Evolutionary conservation across 2,329 filamentous ascomycete species (phyloP).

Genomic region (Penicillium sclerotiorum): DNA sequence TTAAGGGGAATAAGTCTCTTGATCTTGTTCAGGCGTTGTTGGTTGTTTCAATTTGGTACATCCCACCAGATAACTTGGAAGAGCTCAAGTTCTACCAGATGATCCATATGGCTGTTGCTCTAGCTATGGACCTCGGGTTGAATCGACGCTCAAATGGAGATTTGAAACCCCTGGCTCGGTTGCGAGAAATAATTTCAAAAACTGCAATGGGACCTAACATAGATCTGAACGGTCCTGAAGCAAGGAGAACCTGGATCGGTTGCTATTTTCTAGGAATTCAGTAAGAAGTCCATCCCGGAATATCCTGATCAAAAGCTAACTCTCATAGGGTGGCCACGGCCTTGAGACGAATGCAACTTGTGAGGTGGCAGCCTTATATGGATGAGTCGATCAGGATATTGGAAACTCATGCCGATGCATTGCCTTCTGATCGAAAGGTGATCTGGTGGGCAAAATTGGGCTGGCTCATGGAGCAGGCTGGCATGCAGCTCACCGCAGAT

Average conservation of each 20-base stretch:
- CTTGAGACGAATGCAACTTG: constrained; percentile 59
- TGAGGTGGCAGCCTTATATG: constrained; percentile 66
- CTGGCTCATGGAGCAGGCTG: constrained; percentile 69
- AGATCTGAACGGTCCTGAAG: constrained; percentile 59
- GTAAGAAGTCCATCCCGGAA: constrained; percentile 35
- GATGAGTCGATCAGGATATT: constrained; percentile 63
- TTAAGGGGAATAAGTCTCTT: constrained; percentile 76
- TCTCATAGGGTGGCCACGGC: constrained; percentile 57
- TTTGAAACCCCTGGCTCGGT: constrained; percentile 34
- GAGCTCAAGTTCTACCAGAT: constrained; percentile 90
- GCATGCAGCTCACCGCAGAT: constrained; percentile 67
- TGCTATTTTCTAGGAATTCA: constrained; percentile 65
- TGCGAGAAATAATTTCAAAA: constrained; percentile 44
- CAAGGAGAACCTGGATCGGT: constrained; percentile 60
- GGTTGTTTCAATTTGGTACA: constrained; percentile 80
- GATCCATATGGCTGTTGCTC: constrained; percentile 76
- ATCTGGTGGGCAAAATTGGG: constrained; percentile 62
- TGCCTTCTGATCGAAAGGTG: constrained; percentile 59
- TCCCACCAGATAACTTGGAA: constrained; percentile 78
- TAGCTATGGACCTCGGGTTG: constrained; percentile 82
- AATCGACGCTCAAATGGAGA: constrained; percentile 56
- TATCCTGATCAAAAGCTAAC: background rate
- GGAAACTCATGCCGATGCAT: constrained; percentile 57
- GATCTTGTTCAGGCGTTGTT: constrained; percentile 81
- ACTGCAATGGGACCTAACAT: constrained; percentile 30